Base-by-base conservation (phyloP, 2,329 filamentous ascomycete genomes). In the Passalora sequoiae region DNA sequence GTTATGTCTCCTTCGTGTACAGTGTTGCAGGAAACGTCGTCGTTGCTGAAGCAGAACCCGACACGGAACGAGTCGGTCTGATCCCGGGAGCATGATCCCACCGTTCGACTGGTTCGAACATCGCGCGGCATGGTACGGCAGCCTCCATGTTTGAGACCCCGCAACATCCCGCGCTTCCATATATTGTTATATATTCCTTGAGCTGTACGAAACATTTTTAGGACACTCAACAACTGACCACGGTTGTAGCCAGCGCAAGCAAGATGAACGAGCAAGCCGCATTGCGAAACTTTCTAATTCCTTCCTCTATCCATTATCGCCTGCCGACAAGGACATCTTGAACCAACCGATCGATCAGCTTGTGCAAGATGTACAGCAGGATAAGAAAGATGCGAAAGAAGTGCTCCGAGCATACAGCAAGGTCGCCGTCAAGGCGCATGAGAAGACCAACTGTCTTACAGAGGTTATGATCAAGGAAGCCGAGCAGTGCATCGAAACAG, bases 371-470 rank as follows among this genome's bases (percentile, higher is more conserved):
- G 84, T 95, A 3, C 86, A 91, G 22, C 75, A 78, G n/a, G 76
- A 81, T 32, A 67, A 72, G 40, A 71, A 80, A 37, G 74, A 76
- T 9, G 82, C 89, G 0, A 63, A 83, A 17, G 81, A 88, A 49
- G 77, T 96, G 35, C 78, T 96, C n/a, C 80, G 74, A 47, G 81
- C 88, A 8, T 97, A 96, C 63, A 85, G 85, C 58, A 95, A 94
- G 66, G 82, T 91, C 15, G 85, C 89, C 0, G 63, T 94, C 40
- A 83, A 81, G 59, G 89, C 88, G 1, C 91, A 96, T 25, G 76
- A 83, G 50, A 84, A 84, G 67, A 95, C 89, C 2, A 96, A 96
- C 64, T 94, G 87, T 60, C 68, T 94, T 9, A 96, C 91, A 0
- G 89, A 96, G 67, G 72, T 96, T 43, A 78, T 96, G 69, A 76